phyloP scores from a whole-genome alignment of 768 basidiomycete species.

The Sutorius australiensis region DNA sequence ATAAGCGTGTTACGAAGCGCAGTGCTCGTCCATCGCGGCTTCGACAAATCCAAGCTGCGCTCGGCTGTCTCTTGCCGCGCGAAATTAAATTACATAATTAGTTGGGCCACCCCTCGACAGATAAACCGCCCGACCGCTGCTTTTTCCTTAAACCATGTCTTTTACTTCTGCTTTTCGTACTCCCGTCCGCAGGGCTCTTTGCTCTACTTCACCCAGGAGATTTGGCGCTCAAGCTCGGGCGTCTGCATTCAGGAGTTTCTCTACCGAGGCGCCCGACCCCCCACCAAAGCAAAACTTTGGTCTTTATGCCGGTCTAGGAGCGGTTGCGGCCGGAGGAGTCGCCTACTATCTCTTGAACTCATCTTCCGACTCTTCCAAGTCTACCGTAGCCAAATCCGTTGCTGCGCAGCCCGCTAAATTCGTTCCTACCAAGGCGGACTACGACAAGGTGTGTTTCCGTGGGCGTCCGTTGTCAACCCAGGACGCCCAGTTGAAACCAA shows the following conservation, averaged over 20 bases:
- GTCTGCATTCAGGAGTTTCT: slow-evolving; percentile 52
- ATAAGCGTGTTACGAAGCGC: background rate
- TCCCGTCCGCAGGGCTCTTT: slow-evolving; percentile 45
- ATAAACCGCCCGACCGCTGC: slow-evolving; percentile 9
- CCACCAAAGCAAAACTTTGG: slow-evolving; percentile 51
- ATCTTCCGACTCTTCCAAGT: slow-evolving; percentile 42
- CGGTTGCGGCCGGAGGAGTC: slow-evolving; percentile 54
- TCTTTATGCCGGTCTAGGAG: slow-evolving; percentile 60
- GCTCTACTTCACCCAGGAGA: slow-evolving; percentile 27
- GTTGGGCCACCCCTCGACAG: background rate
- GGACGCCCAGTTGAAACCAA: background rate
- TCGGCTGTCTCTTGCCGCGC: background rate
- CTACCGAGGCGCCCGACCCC: slow-evolving; percentile 46
- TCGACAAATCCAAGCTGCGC: background rate
- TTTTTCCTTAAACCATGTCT: slow-evolving; percentile 44
- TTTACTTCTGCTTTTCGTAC: slow-evolving; percentile 46
- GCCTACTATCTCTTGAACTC: slow-evolving; percentile 61
- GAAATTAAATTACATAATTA: slow-evolving; percentile 17
- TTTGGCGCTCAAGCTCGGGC: slow-evolving; percentile 33
- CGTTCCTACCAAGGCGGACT: slow-evolving; percentile 77
- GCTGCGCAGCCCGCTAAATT: slow-evolving; percentile 64
- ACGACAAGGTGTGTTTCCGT: slow-evolving; percentile 64
- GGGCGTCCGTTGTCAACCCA: background rate
- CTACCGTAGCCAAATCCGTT: slow-evolving; percentile 56
- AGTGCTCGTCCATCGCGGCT: slow-evolving; percentile 13